Evolutionary conservation across 2,329 filamentous ascomycete genomes (phyloP).

Genomic region (Epichloe festucae): DNA sequence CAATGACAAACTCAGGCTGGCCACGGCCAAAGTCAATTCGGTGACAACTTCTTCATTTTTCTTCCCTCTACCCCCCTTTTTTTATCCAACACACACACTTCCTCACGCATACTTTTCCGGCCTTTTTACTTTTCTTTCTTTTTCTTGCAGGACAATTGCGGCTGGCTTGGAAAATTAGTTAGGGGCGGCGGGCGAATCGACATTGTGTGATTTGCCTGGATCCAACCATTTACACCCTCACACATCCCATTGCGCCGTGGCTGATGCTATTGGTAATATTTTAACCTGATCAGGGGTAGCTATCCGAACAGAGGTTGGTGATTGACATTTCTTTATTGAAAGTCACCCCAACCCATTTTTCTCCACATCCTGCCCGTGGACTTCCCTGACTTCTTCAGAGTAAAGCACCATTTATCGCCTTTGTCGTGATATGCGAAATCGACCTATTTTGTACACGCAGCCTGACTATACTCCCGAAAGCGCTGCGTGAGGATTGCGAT

Average conservation of each 20-base stretch:
- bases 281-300: background rate
- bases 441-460: background rate
- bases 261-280: conserved; percentile 1
- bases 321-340: conserved; percentile 1
- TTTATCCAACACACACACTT: background rate
- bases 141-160: conserved; percentile 1
- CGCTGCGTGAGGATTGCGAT: background rate
- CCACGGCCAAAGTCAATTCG: background rate
- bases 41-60: conserved; percentile 1
- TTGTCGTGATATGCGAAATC: background rate
- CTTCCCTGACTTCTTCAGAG: background rate
- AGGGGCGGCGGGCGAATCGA: conserved; percentile 1
- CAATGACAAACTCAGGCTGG: conserved; percentile 1
- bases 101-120: background rate
- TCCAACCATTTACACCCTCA: conserved; percentile 5
- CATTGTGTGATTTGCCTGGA: conserved; percentile 3
- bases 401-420: background rate
- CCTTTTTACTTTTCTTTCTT: background rate
- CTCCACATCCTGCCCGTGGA: background rate
- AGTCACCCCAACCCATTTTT: background rate
- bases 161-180: conserved; percentile 1
- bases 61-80: conserved; percentile 1
- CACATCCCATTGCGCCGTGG: conserved; percentile 3
- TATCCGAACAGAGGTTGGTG: conserved; percentile 4
- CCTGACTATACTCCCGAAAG: background rate